phyloP scores from a whole-genome alignment of 2,329 filamentous ascomycete species.

The Blastomyces silverae region DNA sequence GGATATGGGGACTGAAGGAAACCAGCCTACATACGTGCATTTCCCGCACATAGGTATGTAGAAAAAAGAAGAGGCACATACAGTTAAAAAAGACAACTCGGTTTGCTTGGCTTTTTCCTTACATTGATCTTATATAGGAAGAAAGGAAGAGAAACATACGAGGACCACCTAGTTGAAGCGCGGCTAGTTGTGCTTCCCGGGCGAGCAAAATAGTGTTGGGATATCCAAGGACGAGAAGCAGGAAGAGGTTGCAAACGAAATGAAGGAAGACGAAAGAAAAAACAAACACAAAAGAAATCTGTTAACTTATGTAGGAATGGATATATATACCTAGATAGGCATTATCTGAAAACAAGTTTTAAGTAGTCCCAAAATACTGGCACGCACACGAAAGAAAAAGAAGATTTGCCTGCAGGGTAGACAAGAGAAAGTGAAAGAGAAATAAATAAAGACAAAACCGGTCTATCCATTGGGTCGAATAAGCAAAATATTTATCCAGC shows the following conservation, averaged over 20 bases:
- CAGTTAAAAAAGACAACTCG: not conserved
- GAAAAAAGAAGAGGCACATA: not conserved
- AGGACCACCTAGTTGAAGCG: not conserved
- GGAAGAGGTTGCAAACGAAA: not conserved
- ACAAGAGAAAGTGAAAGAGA: not conserved
- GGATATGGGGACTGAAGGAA: not conserved
- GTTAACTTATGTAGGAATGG: not conserved
- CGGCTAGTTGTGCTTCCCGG: not conserved
- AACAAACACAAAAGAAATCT: not conserved
- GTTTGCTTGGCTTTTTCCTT: not conserved
- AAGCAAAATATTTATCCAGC: not conserved
- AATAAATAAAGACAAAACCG: not conserved
- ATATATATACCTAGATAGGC: not conserved
- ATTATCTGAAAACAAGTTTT: not conserved
- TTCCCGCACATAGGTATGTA: not conserved
- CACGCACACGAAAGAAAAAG: not conserved
- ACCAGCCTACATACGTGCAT: not conserved
- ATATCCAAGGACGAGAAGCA: not conserved
- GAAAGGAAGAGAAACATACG: not conserved
- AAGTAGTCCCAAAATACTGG: not conserved
- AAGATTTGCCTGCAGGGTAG: not conserved
- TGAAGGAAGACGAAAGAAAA: not conserved
- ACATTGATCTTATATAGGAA: not conserved
- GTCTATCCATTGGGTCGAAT: not conserved
- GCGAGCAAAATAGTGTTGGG: not conserved